A percentile compares a stretch with the other conserved stretches of the same genome.
Conservation (phyloP, 306 rosid species). For the Medicago lupulina region DNA sequence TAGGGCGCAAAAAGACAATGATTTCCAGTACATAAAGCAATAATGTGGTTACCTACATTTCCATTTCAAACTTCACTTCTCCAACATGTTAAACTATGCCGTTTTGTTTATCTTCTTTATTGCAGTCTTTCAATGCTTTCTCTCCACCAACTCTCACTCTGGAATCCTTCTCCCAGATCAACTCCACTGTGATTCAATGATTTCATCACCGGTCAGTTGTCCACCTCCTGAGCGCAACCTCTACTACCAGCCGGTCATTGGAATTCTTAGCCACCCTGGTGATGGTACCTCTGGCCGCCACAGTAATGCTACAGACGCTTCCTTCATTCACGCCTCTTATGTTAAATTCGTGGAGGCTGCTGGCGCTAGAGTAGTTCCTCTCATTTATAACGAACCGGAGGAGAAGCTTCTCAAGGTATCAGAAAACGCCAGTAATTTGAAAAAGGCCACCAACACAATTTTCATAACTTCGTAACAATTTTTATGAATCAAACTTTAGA, state of each 20-base stretch:
- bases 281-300: slow-evolving; percentile 81
- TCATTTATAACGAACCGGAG: slow-evolving; percentile 69
- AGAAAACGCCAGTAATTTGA: too few species aligned
- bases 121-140: slow-evolving; percentile 42
- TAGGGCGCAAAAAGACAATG: background rate
- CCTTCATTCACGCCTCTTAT: slow-evolving; percentile 84
- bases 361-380: slow-evolving; percentile 89
- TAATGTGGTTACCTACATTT: background rate
- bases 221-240: slow-evolving; percentile 51
- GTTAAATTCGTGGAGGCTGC: slow-evolving; percentile 85
- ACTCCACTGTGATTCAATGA: slow-evolving; percentile 39
- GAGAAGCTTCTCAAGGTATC: slow-evolving; percentile 62
- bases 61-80: background rate
- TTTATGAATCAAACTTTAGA: too few species aligned
- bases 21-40: background rate
- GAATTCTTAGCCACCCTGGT: slow-evolving; percentile 85
- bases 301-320: slow-evolving; percentile 62
- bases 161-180: slow-evolving; percentile 60
- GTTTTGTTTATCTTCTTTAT: slow-evolving; percentile 39
- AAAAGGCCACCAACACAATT: too few species aligned
- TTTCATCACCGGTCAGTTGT: slow-evolving; percentile 42
- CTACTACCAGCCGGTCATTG: slow-evolving; percentile 80
- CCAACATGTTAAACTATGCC: slow-evolving; percentile 40
- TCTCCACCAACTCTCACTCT: slow-evolving; percentile 38
- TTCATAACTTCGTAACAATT: too few species aligned